Evolutionary conservation across 208 protist species (phyloP).

Genomic region (Porcisia hertigi): DNA sequence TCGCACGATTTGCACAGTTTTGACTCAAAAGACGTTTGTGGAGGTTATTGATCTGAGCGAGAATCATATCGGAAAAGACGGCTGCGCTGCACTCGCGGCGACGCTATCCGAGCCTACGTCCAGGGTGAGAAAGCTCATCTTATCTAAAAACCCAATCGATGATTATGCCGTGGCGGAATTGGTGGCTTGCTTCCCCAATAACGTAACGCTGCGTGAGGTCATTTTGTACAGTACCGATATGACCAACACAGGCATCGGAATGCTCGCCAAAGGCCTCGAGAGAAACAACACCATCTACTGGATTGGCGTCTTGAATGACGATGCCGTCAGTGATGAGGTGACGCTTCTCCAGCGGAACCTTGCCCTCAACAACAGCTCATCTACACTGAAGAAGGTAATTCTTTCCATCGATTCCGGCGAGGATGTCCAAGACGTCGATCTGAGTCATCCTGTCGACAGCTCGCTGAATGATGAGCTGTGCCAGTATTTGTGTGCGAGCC

Average conservation of each 20-base stretch:
- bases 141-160: conserved; percentile 69
- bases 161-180: conserved; percentile 55
- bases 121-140: conserved; percentile 42
- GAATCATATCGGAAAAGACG: conserved; percentile 60
- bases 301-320: conserved; percentile 39
- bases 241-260: conserved; percentile 46
- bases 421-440: conserved; percentile 45
- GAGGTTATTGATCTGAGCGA: conserved; percentile 49
- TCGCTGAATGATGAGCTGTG: conserved; percentile 63
- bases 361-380: conserved; percentile 68
- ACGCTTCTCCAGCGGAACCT: conserved; percentile 53
- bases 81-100: conserved; percentile 53
- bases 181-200: conserved; percentile 54
- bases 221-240: conserved; percentile 61
- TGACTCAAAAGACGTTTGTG: conserved; percentile 51
- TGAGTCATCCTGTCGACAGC: conserved; percentile 40
- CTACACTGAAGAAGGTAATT: conserved; percentile 60
- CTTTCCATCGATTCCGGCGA: conserved; percentile 55
- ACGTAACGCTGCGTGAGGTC: conserved; percentile 49
- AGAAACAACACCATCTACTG: conserved; percentile 51
- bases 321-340: conserved; percentile 5
- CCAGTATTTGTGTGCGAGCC: conserved; percentile 50
- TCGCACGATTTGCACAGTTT: conserved; percentile 51
- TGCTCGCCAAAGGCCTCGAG: conserved; percentile 59
- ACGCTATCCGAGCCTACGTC: conserved; percentile 47